These are phyloP conservation scores for Trypanosoma boissoni DNA, from an alignment of 208 protist genomes.

Conservation along the genomic window DNA sequence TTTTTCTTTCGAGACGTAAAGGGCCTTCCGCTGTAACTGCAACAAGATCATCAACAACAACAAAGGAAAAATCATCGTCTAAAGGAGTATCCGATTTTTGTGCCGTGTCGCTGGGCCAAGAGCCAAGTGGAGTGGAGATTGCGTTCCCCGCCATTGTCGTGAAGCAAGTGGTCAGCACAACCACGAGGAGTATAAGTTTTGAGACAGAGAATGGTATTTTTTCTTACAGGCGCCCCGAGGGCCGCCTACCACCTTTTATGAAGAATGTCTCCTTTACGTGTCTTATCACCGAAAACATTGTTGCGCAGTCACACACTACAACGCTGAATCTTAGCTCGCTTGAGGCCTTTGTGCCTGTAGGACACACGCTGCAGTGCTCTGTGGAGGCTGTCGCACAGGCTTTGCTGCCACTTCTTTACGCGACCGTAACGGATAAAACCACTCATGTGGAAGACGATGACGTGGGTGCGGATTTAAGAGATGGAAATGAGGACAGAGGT, in stretches of 20 bases:
- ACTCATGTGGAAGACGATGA: too few relatives aligned
- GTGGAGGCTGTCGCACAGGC: slow-evolving; percentile 29
- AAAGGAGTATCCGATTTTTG: neutral
- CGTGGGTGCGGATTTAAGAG: slow-evolving; percentile 2
- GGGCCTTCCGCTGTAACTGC: too few relatives aligned
- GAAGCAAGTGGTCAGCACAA: slow-evolving; percentile 19
- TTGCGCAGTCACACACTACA: slow-evolving; percentile 6
- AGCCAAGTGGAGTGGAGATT: slow-evolving; percentile 5
- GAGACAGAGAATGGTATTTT: slow-evolving; percentile 28
- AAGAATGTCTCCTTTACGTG: slow-evolving; percentile 22
- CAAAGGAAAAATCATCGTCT: too few relatives aligned
- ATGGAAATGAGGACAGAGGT: neutral
- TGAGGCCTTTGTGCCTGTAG: slow-evolving; percentile 32
- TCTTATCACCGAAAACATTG: slow-evolving; percentile 17
- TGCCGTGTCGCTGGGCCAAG: too few relatives aligned
- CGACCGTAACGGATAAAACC: neutral
- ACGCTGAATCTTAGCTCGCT: slow-evolving; percentile 16
- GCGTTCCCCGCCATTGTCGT: slow-evolving; percentile 23
- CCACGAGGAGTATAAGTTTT: slow-evolving; percentile 5
- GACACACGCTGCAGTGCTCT: slow-evolving; percentile 29
- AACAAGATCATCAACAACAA: too few relatives aligned
- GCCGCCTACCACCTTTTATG: slow-evolving; percentile 19
- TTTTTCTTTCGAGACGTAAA: slow-evolving; percentile 13
- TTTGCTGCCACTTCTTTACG: slow-evolving; percentile 21
- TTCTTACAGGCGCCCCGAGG: slow-evolving; percentile 13